Conservation (phyloP, 2,329 filamentous ascomycete genomes). For the Rhytidhysteron rufulum region DNA sequence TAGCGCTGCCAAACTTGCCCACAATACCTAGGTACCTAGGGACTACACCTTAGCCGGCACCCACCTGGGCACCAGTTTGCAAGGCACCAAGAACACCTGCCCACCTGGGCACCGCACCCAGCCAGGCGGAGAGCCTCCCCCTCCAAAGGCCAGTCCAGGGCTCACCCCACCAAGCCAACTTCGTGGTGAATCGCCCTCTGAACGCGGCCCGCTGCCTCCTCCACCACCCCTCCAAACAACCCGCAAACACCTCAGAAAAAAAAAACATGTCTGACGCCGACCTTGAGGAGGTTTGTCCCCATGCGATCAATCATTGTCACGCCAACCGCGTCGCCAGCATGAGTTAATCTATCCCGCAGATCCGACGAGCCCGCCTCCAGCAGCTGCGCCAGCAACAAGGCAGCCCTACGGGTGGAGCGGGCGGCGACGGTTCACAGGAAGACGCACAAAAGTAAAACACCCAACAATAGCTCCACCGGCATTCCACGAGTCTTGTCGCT, state of each 20-base stretch:
- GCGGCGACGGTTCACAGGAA: constrained; percentile 48
- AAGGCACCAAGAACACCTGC: no score
- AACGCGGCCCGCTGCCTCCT: no score
- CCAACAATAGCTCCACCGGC: neutral
- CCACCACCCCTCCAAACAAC: no score
- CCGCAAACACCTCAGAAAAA: neutral
- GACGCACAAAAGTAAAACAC: constrained; percentile 52
- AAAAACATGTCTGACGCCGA: constrained; percentile 61
- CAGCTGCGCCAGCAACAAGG: constrained; percentile 76
- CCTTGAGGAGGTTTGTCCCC: constrained; percentile 57
- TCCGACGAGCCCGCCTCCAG: constrained; percentile 85
- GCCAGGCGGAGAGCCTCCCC: no score
- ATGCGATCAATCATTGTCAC: no score
- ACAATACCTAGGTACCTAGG: no score
- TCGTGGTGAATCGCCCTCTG: no score
- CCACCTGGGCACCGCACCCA: no score
- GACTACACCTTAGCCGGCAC: no score
- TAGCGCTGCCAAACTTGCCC: neutral
- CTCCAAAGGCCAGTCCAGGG: no score
- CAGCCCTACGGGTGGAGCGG: constrained; percentile 49
- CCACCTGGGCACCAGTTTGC: no score
- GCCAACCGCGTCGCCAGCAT: constrained; percentile 1
- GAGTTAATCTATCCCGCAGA: constrained; percentile 49
- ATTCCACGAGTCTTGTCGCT: neutral
- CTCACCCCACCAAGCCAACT: no score